Percentiles rank a stretch among this genome's conserved stretches.
phyloP scores from a whole-genome alignment of 345 rosid genomes.

The Salix caprea region DNA sequence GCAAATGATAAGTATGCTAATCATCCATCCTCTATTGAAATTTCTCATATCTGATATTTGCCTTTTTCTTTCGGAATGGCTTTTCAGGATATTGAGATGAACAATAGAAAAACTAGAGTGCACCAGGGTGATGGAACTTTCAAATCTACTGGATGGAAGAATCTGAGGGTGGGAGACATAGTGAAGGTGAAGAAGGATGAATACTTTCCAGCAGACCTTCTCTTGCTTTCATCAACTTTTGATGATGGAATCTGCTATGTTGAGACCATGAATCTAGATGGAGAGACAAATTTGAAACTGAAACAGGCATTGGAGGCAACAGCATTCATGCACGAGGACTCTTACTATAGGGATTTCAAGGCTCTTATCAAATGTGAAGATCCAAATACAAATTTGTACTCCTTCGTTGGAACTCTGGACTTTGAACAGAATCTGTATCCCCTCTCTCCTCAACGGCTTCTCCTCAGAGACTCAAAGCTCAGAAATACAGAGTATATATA shows the following conservation, averaged over 20 bases:
- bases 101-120: constrained; percentile 69
- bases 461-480: constrained; percentile 80
- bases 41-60: not conserved
- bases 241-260: constrained; percentile 84
- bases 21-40: not conserved
- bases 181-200: constrained; percentile 81
- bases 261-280: constrained; percentile 95
- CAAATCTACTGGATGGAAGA: constrained; percentile 55
- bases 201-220: constrained; percentile 80
- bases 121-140: constrained; percentile 55
- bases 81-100: constrained; percentile 72
- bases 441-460: constrained; percentile 76
- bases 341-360: constrained; percentile 54
- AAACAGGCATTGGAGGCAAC: constrained; percentile 79
- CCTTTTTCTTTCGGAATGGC: not conserved
- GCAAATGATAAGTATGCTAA: not conserved
- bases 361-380: constrained; percentile 77
- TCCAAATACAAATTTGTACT: constrained; percentile 83
- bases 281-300: constrained; percentile 84
- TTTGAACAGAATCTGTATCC: constrained; percentile 51
- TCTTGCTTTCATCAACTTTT: constrained; percentile 74
- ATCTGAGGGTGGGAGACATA: constrained; percentile 71
- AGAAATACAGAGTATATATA: constrained; percentile 74
- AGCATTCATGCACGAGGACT: constrained; percentile 52
- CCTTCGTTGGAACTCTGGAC: constrained; percentile 75